These are phyloP conservation scores for Syncephalis plumigaleata DNA, from an alignment of 371 early-diverging fungal genomes.

Conservation along the genomic window DNA sequence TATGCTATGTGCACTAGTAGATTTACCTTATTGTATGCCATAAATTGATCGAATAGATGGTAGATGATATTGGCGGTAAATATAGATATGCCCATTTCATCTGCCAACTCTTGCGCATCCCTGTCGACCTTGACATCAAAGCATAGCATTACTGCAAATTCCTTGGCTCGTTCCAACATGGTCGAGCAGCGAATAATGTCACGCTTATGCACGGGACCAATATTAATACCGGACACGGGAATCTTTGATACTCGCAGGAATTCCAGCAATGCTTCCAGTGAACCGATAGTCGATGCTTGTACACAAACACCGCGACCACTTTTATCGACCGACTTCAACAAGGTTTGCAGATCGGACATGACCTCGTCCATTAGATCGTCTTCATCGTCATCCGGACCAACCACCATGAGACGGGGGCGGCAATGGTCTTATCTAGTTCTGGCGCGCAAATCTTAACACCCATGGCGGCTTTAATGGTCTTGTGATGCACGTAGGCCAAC, in stretches of 20 bases:
- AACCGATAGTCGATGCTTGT: slow-evolving; percentile 98
- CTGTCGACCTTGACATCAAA: slow-evolving; percentile 98
- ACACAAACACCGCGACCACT: slow-evolving; percentile 95
- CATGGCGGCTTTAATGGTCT: slow-evolving; percentile 92
- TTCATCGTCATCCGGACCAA: slow-evolving; percentile 92
- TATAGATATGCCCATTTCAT: slow-evolving; percentile 81
- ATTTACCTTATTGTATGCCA: slow-evolving; percentile 41
- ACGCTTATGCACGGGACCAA: slow-evolving; percentile 98
- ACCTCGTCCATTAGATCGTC: slow-evolving; percentile 88
- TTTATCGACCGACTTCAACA: slow-evolving; percentile 70
- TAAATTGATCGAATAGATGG: slow-evolving; percentile 96
- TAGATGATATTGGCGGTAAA: slow-evolving; percentile 99
- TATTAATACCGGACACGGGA: slow-evolving; percentile 94
- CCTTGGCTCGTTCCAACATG: slow-evolving; percentile 85
- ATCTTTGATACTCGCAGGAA: slow-evolving; percentile 91
- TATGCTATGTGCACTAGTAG: slow-evolving; percentile 5
- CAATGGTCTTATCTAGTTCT: slow-evolving; percentile 95
- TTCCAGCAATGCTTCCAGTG: slow-evolving; percentile 95
- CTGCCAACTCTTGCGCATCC: slow-evolving; percentile 90
- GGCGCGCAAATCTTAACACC: slow-evolving; percentile 98
- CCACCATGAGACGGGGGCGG: slow-evolving; percentile 89
- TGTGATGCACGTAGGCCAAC: slow-evolving; percentile 92
- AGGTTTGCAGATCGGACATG: slow-evolving; percentile 68
- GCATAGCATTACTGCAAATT: slow-evolving; percentile 87
- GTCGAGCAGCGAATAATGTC: slow-evolving; percentile 89